Percentiles rank a stretch among this genome's conserved stretches.
phyloP scores from a whole-genome alignment of 1,284 basidiomycete species.

The Pseudozyma tsukubaensis region DNA sequence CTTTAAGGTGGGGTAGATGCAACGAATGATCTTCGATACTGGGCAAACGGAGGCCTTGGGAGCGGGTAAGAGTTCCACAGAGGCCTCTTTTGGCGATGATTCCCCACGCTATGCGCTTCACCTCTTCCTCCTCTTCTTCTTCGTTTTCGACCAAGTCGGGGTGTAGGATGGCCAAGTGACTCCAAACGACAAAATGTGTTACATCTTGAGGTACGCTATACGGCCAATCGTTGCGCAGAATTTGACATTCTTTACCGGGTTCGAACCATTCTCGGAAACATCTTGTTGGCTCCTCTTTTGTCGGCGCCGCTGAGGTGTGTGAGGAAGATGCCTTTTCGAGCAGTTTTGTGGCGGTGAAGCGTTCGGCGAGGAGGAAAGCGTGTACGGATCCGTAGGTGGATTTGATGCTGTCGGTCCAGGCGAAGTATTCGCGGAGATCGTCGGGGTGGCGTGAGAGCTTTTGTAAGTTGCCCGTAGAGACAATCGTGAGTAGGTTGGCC shows the following conservation, averaged over 20 bases:
- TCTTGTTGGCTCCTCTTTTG: not conserved
- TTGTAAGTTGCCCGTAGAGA: constrained; percentile 19
- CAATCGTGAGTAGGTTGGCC: constrained; percentile 11
- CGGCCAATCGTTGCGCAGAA: constrained; percentile 38
- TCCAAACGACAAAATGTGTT: constrained; percentile 30
- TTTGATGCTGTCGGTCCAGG: constrained; percentile 36
- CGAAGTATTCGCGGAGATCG: constrained; percentile 36
- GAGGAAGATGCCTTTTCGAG: not conserved
- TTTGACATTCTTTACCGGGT: constrained; percentile 17
- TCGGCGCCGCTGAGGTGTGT: too few species aligned
- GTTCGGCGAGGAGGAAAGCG: constrained; percentile 17
- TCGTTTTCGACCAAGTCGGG: constrained; percentile 5
- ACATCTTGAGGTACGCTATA: constrained; percentile 20
- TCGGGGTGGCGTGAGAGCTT: constrained; percentile 21
- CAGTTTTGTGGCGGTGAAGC: constrained; percentile 21
- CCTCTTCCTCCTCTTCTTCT: not conserved
- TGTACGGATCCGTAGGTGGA: constrained; percentile 21
- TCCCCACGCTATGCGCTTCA: not conserved
- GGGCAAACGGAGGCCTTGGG: not conserved
- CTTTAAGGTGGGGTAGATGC: constrained; percentile 6
- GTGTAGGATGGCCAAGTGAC: constrained; percentile 21
- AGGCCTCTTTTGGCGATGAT: constrained; percentile 25
- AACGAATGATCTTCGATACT: constrained; percentile 5
- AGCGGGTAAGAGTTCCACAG: constrained; percentile 19
- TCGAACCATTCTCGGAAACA: constrained; percentile 20